Base-by-base conservation (phyloP, 2,329 filamentous ascomycete species). In the Penicillium sp. region DNA sequence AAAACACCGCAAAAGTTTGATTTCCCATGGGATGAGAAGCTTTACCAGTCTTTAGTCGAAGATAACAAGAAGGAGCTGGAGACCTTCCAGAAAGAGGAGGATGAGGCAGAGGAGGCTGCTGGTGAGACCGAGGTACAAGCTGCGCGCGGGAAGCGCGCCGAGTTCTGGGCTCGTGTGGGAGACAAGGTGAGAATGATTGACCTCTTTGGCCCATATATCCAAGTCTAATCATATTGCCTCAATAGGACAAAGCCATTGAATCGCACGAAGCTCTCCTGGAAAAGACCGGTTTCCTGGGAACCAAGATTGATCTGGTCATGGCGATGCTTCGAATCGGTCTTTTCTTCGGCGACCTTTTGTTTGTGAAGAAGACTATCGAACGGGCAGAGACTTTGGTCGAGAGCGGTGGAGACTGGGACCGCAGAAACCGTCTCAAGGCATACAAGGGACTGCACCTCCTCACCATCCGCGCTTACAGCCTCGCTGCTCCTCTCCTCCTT, bases 381-480 rank as follows among this genome's bases (percentile, higher is more conserved):
- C 88, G 93, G 41, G 92, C 92, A 65, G 91, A 90, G 77, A 83
- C 89, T 3, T 82, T 99, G 47, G 92, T 99, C 32, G 94, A 99
- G 72, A 89, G 89, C 62, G 94, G 94, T 63, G 94, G 94, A 74
- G 94, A 99, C 76, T 99, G 94, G 94, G 94, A 99, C 74, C 89
- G 94, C 61, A 88, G 94, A 73, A 99, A 99, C 81, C 88, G 94
- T 57, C 86, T 99, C 69, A 99, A 99, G 87, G 94, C 94, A 63
- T 99, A 99, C 82, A 92, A 96, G 72, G 94, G 94, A 58, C 83
- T 99, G 52, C 89, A 97, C 72, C 84, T 96, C 54, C 87, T 99
- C 63, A 97, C 93, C 22, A 85, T 94, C 62, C 92, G 94, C 65
- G 92, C 92, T 57, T 92, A 97, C 81, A 90, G 87, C 73, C 81